Evolutionary conservation across 2,329 filamentous ascomycete species (phyloP).

Genomic region (Aureobasidium sp.): DNA sequence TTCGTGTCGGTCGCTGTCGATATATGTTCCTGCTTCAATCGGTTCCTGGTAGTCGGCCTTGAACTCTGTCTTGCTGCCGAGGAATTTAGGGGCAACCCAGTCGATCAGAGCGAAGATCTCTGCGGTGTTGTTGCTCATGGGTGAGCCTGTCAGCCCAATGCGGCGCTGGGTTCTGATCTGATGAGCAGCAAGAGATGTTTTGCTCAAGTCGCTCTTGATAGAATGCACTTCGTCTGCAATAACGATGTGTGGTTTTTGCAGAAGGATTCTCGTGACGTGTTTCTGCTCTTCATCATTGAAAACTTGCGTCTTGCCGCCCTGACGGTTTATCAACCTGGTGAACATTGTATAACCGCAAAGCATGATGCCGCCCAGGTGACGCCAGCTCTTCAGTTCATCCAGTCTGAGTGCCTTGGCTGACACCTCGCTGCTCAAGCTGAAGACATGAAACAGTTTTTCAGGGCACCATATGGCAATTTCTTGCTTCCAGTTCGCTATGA

Average conservation of each 20-base stretch:
- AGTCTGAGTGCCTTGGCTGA: conserved; percentile 31
- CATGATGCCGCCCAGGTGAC: conserved; percentile 58
- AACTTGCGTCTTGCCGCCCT: conserved; percentile 29
- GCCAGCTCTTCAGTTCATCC: conserved; percentile 49
- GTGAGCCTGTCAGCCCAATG: conserved; percentile 80
- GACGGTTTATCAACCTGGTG: conserved; percentile 31
- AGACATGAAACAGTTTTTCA: conserved; percentile 45
- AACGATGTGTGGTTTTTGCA: conserved; percentile 59
- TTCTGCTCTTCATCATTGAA: conserved; percentile 46
- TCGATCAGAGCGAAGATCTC: conserved; percentile 85
- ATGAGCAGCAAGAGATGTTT: conserved; percentile 45
- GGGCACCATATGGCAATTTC: conserved; percentile 63
- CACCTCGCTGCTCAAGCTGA: conserved; percentile 24
- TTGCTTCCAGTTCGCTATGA: conserved; percentile 76
- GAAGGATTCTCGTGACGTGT: conserved; percentile 41
- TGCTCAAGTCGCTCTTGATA: conserved; percentile 57
- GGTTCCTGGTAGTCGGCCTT: conserved; percentile 58
- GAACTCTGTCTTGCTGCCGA: conserved; percentile 63
- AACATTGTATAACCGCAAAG: conserved; percentile 69
- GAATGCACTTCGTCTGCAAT: conserved; percentile 79
- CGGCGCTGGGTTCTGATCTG: conserved; percentile 59
- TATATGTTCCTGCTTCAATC: conserved; percentile 62
- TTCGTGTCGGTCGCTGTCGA: conserved; percentile 50
- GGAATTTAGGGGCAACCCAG: conserved; percentile 73
- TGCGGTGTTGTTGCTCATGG: conserved; percentile 70